A percentile compares a stretch with the other conserved stretches of the same genome.
phyloP scores from a whole-genome alignment of 139 green algal genomes.

The Micromonas pusilla region DNA sequence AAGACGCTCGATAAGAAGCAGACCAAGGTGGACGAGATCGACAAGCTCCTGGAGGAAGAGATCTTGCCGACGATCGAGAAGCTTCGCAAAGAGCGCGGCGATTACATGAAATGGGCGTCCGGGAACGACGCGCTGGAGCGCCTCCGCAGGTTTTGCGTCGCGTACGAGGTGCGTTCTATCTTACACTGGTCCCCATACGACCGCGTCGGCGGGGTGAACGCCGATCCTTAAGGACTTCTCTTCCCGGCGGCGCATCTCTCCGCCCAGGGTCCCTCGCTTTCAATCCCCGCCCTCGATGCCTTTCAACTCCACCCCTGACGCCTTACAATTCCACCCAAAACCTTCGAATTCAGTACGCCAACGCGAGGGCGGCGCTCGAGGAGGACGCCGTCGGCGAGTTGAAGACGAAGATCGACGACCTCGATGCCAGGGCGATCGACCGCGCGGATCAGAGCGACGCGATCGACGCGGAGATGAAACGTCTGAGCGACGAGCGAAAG shows the following conservation, averaged over 20 bases:
- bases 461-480: slow-evolving; percentile 41
- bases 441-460: slow-evolving; percentile 8
- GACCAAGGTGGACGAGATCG: slow-evolving; percentile 88
- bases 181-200: too few species aligned
- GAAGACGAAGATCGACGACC: background rate
- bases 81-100: slow-evolving; percentile 64
- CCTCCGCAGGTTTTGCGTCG: slow-evolving; percentile 75
- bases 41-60: slow-evolving; percentile 74
- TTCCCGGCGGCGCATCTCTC: too few species aligned
- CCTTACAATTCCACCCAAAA: too few species aligned
- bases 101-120: slow-evolving; percentile 69
- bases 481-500: slow-evolving; percentile 52
- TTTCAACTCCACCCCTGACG: too few species aligned
- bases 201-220: too few species aligned
- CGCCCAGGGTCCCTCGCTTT: too few species aligned
- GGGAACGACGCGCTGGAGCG: slow-evolving; percentile 41
- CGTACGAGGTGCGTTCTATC: too few species aligned
- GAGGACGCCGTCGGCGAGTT: background rate
- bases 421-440: background rate
- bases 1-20: slow-evolving; percentile 95
- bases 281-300: too few species aligned
- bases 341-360: background rate
- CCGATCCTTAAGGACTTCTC: too few species aligned
- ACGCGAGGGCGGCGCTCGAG: background rate
- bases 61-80: slow-evolving; percentile 80